phyloP scores from a whole-genome alignment of 1,284 basidiomycete species.

The Ustilago vetiveriae region DNA sequence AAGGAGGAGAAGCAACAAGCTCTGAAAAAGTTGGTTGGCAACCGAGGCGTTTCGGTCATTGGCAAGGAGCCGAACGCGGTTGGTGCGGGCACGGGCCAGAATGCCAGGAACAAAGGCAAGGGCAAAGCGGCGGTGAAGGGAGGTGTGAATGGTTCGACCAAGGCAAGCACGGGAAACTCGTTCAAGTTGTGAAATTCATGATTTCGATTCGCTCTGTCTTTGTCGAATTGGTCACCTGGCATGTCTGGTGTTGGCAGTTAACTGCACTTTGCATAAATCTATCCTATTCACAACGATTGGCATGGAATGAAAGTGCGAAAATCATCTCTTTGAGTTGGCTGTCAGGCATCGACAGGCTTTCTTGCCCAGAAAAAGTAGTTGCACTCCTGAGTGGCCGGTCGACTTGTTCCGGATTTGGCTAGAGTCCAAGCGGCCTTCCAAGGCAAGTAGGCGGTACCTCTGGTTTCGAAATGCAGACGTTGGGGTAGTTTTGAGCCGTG shows the following conservation, averaged over 20 bases:
- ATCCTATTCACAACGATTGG: too few species aligned
- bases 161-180: constrained; percentile 19
- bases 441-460: constrained; percentile 61
- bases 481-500: constrained; percentile 23
- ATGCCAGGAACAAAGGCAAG: constrained; percentile 30
- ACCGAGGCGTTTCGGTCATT: constrained; percentile 57
- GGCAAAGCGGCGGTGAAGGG: constrained; percentile 6
- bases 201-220: too few species aligned
- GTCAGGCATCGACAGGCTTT: too few species aligned
- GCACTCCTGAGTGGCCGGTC: constrained; percentile 48
- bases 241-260: too few species aligned
- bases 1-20: constrained; percentile 64
- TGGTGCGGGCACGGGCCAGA: constrained; percentile 28
- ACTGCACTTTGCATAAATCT: too few species aligned
- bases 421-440: constrained; percentile 54
- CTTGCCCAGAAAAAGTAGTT: constrained; percentile 67
- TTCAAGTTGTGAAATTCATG: constrained; percentile 50
- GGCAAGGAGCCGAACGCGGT: constrained; percentile 36
- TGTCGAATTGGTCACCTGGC: too few species aligned
- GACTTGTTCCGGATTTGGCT: constrained; percentile 14
- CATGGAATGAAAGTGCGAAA: too few species aligned
- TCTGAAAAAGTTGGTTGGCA: constrained; percentile 62
- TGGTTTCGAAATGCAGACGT: constrained; percentile 56
- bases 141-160: constrained; percentile 5
- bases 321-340: too few species aligned